Evolutionary conservation across 2,329 filamentous ascomycete genomes (phyloP).

Genomic region (Diaporthe australafricana): DNA sequence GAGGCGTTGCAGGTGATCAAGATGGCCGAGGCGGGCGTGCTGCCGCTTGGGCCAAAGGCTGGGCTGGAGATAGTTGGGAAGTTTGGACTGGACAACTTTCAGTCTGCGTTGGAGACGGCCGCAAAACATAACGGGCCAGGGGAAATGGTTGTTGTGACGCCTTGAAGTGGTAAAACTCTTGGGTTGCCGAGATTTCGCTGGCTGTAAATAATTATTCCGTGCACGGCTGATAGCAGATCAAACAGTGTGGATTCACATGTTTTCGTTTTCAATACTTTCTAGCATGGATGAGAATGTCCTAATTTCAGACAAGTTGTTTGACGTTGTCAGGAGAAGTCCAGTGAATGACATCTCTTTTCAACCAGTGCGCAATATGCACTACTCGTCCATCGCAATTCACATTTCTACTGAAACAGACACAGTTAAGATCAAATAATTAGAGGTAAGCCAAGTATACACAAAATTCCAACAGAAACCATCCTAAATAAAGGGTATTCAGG

Average conservation of each 20-base stretch:
- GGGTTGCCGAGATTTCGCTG: not conserved
- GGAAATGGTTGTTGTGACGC: conserved; percentile 3
- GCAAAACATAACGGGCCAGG: not conserved
- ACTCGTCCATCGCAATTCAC: too few species aligned
- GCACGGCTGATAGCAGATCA: too few species aligned
- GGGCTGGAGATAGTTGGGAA: conserved; percentile 44
- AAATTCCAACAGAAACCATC: not conserved
- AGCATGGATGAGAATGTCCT: too few species aligned
- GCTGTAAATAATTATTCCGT: not conserved
- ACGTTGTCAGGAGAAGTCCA: not conserved
- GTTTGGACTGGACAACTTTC: conserved; percentile 49
- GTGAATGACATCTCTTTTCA: too few species aligned
- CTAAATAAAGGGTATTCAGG: conserved; percentile 10
- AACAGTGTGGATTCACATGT: too few species aligned
- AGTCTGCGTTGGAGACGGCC: conserved; percentile 44
- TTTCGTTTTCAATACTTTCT: not conserved
- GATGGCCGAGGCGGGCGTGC: conserved; percentile 51
- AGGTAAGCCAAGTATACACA: too few species aligned
- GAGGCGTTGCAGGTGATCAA: conserved; percentile 52
- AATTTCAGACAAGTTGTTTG: not conserved
- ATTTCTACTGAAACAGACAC: too few species aligned
- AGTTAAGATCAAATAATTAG: too few species aligned
- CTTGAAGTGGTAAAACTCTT: not conserved
- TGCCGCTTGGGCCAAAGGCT: conserved; percentile 49
- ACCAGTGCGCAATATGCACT: too few species aligned